Evolutionary conservation across 2,329 filamentous ascomycete species (phyloP).

Genomic region (Aureobasidium mangrovei): DNA sequence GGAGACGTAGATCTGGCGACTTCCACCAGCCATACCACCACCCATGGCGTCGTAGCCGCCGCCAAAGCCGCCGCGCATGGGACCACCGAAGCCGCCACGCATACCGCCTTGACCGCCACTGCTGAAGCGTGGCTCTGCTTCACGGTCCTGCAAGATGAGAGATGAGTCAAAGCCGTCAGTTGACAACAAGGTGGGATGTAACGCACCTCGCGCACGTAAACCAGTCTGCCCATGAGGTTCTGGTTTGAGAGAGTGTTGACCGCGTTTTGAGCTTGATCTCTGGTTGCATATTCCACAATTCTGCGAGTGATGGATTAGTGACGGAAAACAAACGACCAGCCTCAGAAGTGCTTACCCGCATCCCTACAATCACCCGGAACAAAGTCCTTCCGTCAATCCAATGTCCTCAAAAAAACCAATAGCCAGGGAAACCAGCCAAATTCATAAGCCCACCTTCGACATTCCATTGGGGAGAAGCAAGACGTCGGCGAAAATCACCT

Average conservation of each 20-base stretch:
- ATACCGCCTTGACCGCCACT: slow-evolving; percentile 47
- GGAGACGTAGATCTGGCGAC: slow-evolving; percentile 91
- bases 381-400: slow-evolving; percentile 97
- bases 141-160: slow-evolving; percentile 62
- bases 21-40: slow-evolving; percentile 48
- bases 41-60: slow-evolving; percentile 44
- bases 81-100: slow-evolving; percentile 24
- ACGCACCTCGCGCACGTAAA: slow-evolving; percentile 92
- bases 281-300: slow-evolving; percentile 99
- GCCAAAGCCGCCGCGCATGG: slow-evolving; percentile 35
- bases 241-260: slow-evolving; percentile 98
- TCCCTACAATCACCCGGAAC: slow-evolving; percentile 93
- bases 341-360: slow-evolving; percentile 71
- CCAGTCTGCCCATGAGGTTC: slow-evolving; percentile 94
- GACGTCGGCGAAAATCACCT: slow-evolving; percentile 99
- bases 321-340: not conserved
- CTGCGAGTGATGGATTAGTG: slow-evolving; percentile 42
- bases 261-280: slow-evolving; percentile 96
- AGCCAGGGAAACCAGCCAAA: slow-evolving; percentile 68
- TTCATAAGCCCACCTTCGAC: slow-evolving; percentile 99
- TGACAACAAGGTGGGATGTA: not conserved
- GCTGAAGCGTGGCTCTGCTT: slow-evolving; percentile 94
- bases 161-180: not conserved
- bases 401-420: slow-evolving; percentile 67
- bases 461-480: slow-evolving; percentile 99